Percentiles rank a stretch among this genome's conserved stretches.
Evolutionary conservation across 2,329 filamentous ascomycete species (phyloP).

Genomic region (Ascochyta fabae): DNA sequence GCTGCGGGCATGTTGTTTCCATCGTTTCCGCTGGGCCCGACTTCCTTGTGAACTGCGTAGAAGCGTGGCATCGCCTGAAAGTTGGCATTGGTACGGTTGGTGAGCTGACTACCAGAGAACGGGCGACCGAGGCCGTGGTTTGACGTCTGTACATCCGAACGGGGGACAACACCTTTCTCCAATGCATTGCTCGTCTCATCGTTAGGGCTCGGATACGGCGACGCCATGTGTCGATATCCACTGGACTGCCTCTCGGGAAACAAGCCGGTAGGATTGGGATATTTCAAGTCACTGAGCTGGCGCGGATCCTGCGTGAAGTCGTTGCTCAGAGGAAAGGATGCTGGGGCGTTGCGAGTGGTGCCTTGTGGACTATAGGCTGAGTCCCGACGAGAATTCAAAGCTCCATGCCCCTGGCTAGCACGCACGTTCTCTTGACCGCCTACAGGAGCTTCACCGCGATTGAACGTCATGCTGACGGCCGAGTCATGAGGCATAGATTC

Average conservation of each 20-base stretch:
- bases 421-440: conserved; percentile 38
- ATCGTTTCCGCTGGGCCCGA: conserved; percentile 15
- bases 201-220: conserved; percentile 16
- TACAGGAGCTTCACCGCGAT: conserved; percentile 16
- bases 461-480: conserved; percentile 36
- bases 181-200: conserved; percentile 20
- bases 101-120: conserved; percentile 36
- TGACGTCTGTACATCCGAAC: conserved; percentile 15
- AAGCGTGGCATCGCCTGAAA: conserved; percentile 35
- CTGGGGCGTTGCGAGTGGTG: conserved; percentile 15
- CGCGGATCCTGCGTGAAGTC: conserved; percentile 23
- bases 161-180: conserved; percentile 27
- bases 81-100: conserved; percentile 30
- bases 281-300: conserved; percentile 24
- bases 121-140: conserved; percentile 24
- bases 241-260: conserved; percentile 20
- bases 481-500: conserved; percentile 38
- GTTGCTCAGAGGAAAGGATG: conserved; percentile 20
- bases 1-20: conserved; percentile 14
- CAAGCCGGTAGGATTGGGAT: conserved; percentile 18
- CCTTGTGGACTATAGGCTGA: conserved; percentile 23
- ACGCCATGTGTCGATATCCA: conserved; percentile 15
- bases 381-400: conserved; percentile 19
- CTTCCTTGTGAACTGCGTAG: conserved; percentile 33
- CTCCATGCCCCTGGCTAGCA: conserved; percentile 17